These are phyloP conservation scores for Biscogniauxia sp. DNA, from an alignment of 2,329 filamentous ascomycete genomes.

Conservation along the genomic window DNA sequence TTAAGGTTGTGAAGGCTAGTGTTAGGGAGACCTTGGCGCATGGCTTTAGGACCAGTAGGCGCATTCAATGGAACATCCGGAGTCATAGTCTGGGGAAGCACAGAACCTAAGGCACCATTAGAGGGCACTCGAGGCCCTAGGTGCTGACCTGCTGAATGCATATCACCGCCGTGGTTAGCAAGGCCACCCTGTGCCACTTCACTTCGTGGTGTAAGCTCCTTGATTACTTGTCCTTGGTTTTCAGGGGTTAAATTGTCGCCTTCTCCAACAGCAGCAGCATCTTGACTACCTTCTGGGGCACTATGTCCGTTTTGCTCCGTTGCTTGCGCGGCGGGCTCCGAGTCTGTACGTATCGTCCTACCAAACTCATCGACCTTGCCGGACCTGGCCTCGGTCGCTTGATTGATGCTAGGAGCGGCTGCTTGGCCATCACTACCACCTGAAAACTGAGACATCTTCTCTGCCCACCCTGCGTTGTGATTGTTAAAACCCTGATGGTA, in stretches of 20 bases:
- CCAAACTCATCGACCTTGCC: conserved; percentile 42
- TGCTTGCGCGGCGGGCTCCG: conserved; percentile 22
- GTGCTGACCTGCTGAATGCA: conserved; percentile 32
- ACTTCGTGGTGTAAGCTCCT: conserved; percentile 25
- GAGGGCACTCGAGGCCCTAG: conserved; percentile 25
- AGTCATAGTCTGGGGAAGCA: conserved; percentile 23
- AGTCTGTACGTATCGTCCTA: conserved; percentile 32
- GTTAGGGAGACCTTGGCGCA: conserved; percentile 85
- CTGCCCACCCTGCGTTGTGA: conserved; percentile 26
- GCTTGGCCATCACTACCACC: conserved; percentile 18
- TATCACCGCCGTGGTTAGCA: conserved; percentile 32
- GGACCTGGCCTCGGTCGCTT: conserved; percentile 22
- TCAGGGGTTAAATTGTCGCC: conserved; percentile 23
- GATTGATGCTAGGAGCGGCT: conserved; percentile 18
- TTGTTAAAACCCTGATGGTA: conserved; percentile 46
- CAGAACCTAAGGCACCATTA: conserved; percentile 21
- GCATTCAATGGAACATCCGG: conserved; percentile 63
- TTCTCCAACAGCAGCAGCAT: conserved; percentile 18
- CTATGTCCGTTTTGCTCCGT: conserved; percentile 22
- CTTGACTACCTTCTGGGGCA: conserved; percentile 20
- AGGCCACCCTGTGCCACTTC: conserved; percentile 27
- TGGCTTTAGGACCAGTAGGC: conserved; percentile 89
- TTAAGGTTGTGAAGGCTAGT: conserved; percentile 69
- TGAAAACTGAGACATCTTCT: conserved; percentile 23
- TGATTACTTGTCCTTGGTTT: conserved; percentile 26